These are phyloP conservation scores for Neurospora sp. DNA, from an alignment of 495 filamentous ascomycete genomes.

Conservation along the genomic window DNA sequence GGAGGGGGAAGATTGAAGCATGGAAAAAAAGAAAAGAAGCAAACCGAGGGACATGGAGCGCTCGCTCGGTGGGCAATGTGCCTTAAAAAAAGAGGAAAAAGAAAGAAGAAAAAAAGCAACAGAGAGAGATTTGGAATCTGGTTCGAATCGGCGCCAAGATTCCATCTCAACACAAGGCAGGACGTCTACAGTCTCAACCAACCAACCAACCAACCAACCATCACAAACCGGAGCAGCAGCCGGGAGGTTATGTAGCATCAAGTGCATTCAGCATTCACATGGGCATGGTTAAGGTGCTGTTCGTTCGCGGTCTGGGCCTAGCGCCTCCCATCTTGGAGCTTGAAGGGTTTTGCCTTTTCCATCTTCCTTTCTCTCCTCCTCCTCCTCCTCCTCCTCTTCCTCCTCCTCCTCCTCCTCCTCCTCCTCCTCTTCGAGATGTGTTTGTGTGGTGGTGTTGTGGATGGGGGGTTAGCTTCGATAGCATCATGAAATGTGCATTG, in stretches of 20 bases:
- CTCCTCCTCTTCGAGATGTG: neutral
- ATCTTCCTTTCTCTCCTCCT: neutral
- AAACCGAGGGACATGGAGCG: neutral
- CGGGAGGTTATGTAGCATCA: neutral
- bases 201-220: neutral
- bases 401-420: too few relatives aligned
- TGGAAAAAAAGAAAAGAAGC: neutral
- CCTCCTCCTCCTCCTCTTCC: too few relatives aligned
- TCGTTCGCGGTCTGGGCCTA: neutral
- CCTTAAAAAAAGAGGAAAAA: neutral
- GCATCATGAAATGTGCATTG: neutral
- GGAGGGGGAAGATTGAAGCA: too few relatives aligned
- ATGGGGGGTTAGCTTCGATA: neutral
- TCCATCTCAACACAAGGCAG: neutral
- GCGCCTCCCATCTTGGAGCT: neutral
- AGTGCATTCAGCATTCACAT: neutral
- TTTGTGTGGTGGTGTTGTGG: neutral
- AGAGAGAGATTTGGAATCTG: neutral
- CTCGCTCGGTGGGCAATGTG: neutral
- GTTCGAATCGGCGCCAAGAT: neutral
- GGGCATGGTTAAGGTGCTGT: neutral
- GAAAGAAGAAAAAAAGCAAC: neutral
- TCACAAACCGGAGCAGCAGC: neutral
- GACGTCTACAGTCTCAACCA: neutral
- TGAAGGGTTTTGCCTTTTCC: neutral